phyloP scores from a whole-genome alignment of 176 grass and related monocot genomes.

The Eragrostis nindensis region DNA sequence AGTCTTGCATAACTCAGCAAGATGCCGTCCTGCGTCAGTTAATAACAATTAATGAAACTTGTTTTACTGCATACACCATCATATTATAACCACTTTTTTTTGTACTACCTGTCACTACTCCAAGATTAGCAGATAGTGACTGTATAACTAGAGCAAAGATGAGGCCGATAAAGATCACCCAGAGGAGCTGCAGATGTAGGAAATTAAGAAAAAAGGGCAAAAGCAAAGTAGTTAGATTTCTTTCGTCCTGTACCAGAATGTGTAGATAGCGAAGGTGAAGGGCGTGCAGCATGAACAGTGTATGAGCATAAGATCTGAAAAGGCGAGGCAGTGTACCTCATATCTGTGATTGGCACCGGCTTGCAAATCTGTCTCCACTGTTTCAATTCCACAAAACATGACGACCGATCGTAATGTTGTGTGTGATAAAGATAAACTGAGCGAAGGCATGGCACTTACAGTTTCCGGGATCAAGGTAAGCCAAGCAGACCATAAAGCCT shows the following conservation, averaged over 20 bases:
- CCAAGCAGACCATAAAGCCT: conserved; percentile 1
- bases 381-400: not conserved
- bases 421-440: not conserved
- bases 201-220: not conserved
- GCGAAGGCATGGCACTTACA: not conserved
- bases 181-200: conserved; percentile 58
- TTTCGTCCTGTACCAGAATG: too few relatives aligned
- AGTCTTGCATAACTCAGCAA: conserved; percentile 74
- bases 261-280: not conserved
- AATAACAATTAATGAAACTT: not conserved
- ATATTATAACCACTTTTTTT: not conserved
- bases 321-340: conserved; percentile 47
- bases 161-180: conserved; percentile 76
- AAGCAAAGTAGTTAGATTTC: not conserved
- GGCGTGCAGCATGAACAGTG: not conserved
- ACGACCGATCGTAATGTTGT: not conserved
- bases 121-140: conserved; percentile 81
- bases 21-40: conserved; percentile 56
- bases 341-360: conserved; percentile 80
- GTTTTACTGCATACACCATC: not conserved
- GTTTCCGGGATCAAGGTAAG: not conserved
- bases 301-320: not conserved
- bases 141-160: conserved; percentile 84
- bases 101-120: conserved; percentile 73
- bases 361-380: conserved; percentile 91